Evolutionary conservation across 106 monocot species (phyloP), one percentile per base, ranked within the genome.

Genomic region (Apostasia shenzhenica): DNA sequence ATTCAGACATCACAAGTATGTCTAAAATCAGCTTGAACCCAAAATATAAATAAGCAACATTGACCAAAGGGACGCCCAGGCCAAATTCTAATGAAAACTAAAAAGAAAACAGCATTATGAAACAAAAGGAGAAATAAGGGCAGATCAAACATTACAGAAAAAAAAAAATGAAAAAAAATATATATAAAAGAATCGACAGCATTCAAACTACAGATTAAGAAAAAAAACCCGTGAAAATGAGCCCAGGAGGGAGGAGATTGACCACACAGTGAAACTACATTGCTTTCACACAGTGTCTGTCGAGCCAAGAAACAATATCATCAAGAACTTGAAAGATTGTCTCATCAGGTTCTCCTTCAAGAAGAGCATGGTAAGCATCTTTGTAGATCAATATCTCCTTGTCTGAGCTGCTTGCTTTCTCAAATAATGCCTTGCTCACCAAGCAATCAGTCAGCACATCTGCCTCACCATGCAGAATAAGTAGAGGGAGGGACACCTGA

Each of bases 331-430:
- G 81, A 63, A 80, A 91, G 60, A 95, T 95, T 45, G 72, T 68
- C 63, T 95, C 88, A 60, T 95, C 94, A 12, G 91, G 50, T 70
- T 95, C 94, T 8, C 94, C 94, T 85, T 91, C 94, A 2, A 95
- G 79, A 59, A 95, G 77, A 66, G 94, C 71, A 74, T 95, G 94
- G 46, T 66, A 91, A 2, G 94, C 85, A 70, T 81, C 78, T 58
- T 83, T 72, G 69, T 95, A 95, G 47, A 91, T 85, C 43, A 66
- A 45, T 12, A 95, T 67, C 40, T 83, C 78, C 68, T 95, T 95
- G 48, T 91, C 91, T 2, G 75, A 53, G 75, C 91, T 91, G 43
- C 72, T 86, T 52, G 94, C 94, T 48, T 88, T 86, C 60, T 88
- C 94, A 72, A 83, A 82, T 72, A 95, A 68, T 45, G 82, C 84